Base-by-base conservation (phyloP, 352 stramenopile species). In the Blastocystis sp. region DNA sequence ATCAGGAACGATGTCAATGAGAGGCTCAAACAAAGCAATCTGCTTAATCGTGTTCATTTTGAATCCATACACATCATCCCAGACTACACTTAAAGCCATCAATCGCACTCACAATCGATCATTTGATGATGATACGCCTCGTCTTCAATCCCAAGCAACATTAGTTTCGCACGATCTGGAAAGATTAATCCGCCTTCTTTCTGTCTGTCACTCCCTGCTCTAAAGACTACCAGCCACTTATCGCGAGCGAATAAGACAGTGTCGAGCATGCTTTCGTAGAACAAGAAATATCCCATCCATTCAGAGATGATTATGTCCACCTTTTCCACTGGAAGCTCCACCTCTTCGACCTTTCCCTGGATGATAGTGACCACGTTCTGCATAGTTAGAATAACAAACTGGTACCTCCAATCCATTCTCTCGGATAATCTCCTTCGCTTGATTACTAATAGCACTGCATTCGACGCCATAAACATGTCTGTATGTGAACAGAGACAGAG, bases 31-130 rank as follows among this genome's bases (percentile, higher is more conserved):
- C 90, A 98, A 94, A 66, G 96, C 96, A 69, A 98, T 96, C 79
- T 98, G 93, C 91, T 98, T 97, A 91, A 99, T 98, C 89, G 93
- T 96, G 91, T 94, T 98, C 96, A 99, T 99, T 91, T 99, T 95
- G 91, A 99, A 99, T 68, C 97, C 97, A 93, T 99, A 99, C 4
- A 99, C 97, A 91, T 98, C 95, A 68, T 98, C 93, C 97, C 97
- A 99, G 91, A 98, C 97, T 78, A 93, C 92, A 37, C 9, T 50
- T 30, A 11, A 88, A 3, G 13, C 39, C 79, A 78, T 87, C 8
- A 55, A 81, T 24, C 55, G 76, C 13, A 91, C 91, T 45, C 91
- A 94, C 92, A 98, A 89, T 97, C 93, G 53, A 98, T 94, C 91
- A 98, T 98, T 90, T 96, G 93, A 0, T 94, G 91, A 90, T 95